phyloP scores from a whole-genome alignment of 192 early-diverging fungal species.

The Gryganskiella cystojenkinii region DNA sequence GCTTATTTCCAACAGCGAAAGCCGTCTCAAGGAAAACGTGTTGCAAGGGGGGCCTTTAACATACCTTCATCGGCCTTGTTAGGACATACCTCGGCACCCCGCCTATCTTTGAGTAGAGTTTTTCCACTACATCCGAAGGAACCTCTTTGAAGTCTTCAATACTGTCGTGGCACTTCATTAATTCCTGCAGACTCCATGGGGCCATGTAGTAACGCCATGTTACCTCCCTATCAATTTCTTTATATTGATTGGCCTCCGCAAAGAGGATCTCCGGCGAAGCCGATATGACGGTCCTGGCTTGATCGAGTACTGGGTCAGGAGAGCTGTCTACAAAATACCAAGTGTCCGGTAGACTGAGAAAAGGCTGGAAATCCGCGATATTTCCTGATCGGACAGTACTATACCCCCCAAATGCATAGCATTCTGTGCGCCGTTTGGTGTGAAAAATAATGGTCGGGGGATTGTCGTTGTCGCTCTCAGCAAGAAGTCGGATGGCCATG shows the following conservation, averaged over 20 bases:
- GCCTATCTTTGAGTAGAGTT: conserved; percentile 25
- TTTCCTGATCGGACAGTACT: conserved; percentile 9
- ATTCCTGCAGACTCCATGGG: conserved; percentile 16
- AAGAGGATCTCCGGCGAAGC: conserved; percentile 24
- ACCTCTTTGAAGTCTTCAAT: conserved; percentile 12
- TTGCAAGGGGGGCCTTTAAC: background rate
- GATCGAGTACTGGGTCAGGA: background rate
- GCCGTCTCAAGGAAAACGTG: background rate
- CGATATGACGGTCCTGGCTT: conserved; percentile 16
- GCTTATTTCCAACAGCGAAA: background rate
- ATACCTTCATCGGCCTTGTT: conserved; percentile 3
- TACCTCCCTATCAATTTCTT: conserved; percentile 10
- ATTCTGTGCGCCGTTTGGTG: background rate
- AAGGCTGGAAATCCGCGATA: conserved; percentile 6
- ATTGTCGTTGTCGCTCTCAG: conserved; percentile 20
- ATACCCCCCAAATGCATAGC: conserved; percentile 25
- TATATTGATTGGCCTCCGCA: conserved; percentile 4
- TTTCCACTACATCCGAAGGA: background rate
- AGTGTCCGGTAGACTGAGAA: conserved; percentile 21
- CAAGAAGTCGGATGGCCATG: conserved; percentile 38
- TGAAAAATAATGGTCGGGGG: conserved; percentile 38
- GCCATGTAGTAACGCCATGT: conserved; percentile 20
- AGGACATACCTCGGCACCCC: conserved; percentile 39
- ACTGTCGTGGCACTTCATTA: conserved; percentile 1
- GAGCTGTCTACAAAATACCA: conserved; percentile 42